Evolutionary conservation across 345 rosid genomes (phyloP).

Genomic region (Populus davidiana): DNA sequence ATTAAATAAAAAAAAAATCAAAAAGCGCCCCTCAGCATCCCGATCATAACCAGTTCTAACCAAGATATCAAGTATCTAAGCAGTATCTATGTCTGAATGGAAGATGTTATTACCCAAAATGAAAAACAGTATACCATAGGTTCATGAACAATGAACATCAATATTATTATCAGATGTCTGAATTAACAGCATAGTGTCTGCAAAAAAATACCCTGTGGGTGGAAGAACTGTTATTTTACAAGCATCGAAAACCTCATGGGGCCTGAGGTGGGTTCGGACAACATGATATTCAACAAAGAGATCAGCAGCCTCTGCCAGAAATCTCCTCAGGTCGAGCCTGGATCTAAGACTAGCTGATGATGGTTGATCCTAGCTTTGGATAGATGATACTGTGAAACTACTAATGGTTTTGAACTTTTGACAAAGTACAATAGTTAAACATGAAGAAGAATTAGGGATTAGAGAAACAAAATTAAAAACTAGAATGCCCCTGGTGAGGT

Average conservation of each 20-base stretch:
- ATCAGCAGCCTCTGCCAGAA: neutral
- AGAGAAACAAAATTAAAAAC: neutral
- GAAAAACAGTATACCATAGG: neutral
- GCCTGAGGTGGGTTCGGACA: neutral
- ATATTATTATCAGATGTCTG: neutral
- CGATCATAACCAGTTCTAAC: too few relatives aligned
- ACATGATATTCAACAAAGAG: neutral
- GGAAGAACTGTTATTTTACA: neutral
- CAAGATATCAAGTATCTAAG: neutral
- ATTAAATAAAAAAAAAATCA: too few relatives aligned
- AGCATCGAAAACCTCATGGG: neutral
- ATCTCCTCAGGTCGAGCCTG: neutral
- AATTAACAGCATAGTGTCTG: neutral
- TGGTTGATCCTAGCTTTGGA: neutral
- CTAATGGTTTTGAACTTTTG: too few relatives aligned
- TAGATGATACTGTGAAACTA: too few relatives aligned
- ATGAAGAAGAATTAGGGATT: neutral
- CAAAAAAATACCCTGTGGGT: too few relatives aligned
- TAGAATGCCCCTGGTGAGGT: conserved; percentile 2
- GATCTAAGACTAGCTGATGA: neutral
- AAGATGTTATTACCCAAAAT: neutral
- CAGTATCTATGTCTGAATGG: neutral
- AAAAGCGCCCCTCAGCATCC: too few relatives aligned
- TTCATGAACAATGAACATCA: neutral
- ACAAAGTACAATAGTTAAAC: too few relatives aligned